Base-by-base conservation (phyloP, 257 asterid genomes). In the Solanum chmielewskii region DNA sequence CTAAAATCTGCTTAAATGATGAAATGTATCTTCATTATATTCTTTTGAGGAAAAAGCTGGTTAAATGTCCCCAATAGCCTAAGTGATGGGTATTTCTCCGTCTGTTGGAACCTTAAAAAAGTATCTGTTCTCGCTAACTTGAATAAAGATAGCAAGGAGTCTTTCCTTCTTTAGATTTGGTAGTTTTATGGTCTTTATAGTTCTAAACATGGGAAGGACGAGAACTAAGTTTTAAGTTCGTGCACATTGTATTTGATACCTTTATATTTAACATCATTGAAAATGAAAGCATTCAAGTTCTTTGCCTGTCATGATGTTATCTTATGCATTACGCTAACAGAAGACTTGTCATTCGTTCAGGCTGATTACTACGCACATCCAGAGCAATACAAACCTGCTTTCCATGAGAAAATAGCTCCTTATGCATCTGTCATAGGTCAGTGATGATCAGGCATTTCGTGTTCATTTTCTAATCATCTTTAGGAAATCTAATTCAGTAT, bases 361-460 rank as follows among this genome's bases (percentile, higher is more conserved):
- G 96, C 88, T 35, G 99, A 97, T 90, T 97, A 97, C 90, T 95
- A 97, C 89, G 94, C 96, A 70, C 98, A 95, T 91, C 98, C 99
- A 31, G 98, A 95, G 87, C 93, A 95, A 88, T 95, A 97, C 86
- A 86, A 82, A 75, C 93, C 99, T 39, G 88, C 90, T 91, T 97
- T 97, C 90, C 97, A 94, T 84, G 96, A 95, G 88, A 97, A 90
- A 85, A 92, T 97, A 87, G 98, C 98, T 71, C 98, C 98, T 68
- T 97, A 90, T 89, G 92, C 98, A 18, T 95, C 99, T 56, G 96
- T 94, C 49, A 90, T 97, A 92, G 99, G 98, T 97, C 86, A 47
- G 98, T 88, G 82, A 88, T 86, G 78, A 82, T 86, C 85, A 81
- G 85, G 20, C 12, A 47, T 45, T 27, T 45, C 16, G 1, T 78